Evolutionary conservation across 2,329 filamentous ascomycete genomes (phyloP).

Genomic region (Clonostachys sp.): DNA sequence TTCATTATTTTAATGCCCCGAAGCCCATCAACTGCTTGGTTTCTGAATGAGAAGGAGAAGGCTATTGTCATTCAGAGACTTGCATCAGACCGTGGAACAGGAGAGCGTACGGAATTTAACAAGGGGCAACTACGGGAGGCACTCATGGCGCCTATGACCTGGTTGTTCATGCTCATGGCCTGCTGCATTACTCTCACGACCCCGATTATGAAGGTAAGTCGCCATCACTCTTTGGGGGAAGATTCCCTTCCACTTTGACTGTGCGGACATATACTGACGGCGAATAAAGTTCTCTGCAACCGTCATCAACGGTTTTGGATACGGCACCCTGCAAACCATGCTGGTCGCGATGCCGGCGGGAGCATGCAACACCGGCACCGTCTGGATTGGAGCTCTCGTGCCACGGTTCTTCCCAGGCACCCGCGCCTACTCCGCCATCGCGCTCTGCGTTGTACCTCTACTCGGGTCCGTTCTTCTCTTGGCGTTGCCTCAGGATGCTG

Average conservation of each 20-base stretch:
- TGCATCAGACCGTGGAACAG: slow-evolving; percentile 37
- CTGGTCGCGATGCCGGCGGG: slow-evolving; percentile 5
- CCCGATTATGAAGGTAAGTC: slow-evolving; percentile 10
- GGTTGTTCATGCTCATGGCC: slow-evolving; percentile 48
- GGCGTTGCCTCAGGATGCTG: slow-evolving; percentile 5
- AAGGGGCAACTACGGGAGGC: slow-evolving; percentile 52
- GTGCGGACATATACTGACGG: neutral
- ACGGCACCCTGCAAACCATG: slow-evolving; percentile 3
- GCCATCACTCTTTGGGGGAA: too few species aligned
- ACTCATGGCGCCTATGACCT: slow-evolving; percentile 56
- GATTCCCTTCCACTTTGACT: neutral
- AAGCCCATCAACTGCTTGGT: slow-evolving; percentile 5
- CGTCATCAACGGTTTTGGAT: slow-evolving; percentile 8
- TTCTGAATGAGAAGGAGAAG: slow-evolving; percentile 5
- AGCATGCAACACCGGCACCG: slow-evolving; percentile 1
- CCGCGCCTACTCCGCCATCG: slow-evolving; percentile 6
- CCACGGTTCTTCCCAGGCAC: slow-evolving; percentile 9
- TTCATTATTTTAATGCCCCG: slow-evolving; percentile 6
- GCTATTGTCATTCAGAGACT: slow-evolving; percentile 55
- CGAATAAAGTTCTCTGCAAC: slow-evolving; percentile 1
- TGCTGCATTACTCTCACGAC: slow-evolving; percentile 11
- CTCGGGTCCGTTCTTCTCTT: slow-evolving; percentile 5
- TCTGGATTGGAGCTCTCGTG: slow-evolving; percentile 9
- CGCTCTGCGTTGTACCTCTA: neutral
- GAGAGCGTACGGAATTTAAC: slow-evolving; percentile 44